A percentile compares a stretch with the other conserved stretches of the same genome.
Conservation (phyloP, 2,329 filamentous ascomycete genomes). For the Daldinia sp. region DNA sequence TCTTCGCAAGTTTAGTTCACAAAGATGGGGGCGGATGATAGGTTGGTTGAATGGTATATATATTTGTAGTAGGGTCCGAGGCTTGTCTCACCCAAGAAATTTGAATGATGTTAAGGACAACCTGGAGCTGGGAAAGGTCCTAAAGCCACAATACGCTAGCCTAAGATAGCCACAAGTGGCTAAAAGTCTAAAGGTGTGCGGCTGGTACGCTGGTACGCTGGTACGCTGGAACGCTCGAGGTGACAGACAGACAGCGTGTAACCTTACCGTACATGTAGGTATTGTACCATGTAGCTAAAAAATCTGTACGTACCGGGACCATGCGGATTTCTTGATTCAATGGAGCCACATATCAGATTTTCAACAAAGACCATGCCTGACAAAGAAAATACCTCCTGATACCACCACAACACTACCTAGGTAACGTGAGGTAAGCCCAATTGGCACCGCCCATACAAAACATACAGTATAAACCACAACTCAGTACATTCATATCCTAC, state of each 20-base stretch:
- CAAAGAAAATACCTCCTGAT: slow-evolving; percentile 15
- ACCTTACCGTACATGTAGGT: neutral
- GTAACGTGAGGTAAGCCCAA: slow-evolving; percentile 20
- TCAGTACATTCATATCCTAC: neutral
- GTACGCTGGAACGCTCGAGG: too few relatives aligned
- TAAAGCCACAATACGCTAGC: slow-evolving; percentile 7
- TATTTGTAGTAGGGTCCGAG: slow-evolving; percentile 35
- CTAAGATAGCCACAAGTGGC: slow-evolving; percentile 23
- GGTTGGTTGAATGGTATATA: slow-evolving; percentile 30
- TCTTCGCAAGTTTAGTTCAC: slow-evolving; percentile 17
- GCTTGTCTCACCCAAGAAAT: slow-evolving; percentile 30
- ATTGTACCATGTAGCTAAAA: neutral
- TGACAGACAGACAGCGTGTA: too few relatives aligned
- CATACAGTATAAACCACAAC: neutral
- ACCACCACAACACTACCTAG: slow-evolving; percentile 4
- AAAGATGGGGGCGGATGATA: slow-evolving; percentile 34
- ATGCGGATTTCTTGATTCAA: neutral
- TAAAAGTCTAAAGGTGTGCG: neutral
- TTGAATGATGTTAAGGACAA: slow-evolving; percentile 34
- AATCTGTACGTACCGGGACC: neutral
- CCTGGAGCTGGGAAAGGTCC: slow-evolving; percentile 19
- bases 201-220: too few relatives aligned
- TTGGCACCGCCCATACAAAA: neutral
- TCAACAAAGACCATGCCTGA: neutral
- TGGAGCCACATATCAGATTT: slow-evolving; percentile 7